A percentile compares a stretch with the other conserved stretches of the same genome.
These are phyloP conservation scores for Ceratobasidium sp. DNA, from an alignment of 1,284 basidiomycete species.

Conservation along the genomic window DNA sequence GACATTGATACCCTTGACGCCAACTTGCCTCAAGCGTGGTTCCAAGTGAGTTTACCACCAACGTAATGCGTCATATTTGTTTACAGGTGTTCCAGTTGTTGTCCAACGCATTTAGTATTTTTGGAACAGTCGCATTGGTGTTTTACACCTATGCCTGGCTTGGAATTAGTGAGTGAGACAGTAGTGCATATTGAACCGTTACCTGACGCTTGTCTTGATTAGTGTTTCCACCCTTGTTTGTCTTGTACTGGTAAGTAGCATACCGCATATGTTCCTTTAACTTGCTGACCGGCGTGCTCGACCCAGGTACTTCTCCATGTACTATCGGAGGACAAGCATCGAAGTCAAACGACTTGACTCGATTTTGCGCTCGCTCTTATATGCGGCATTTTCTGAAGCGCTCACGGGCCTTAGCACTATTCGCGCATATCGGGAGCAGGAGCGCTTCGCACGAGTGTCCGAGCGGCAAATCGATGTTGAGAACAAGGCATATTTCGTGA, in stretches of 20 bases:
- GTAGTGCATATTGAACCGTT: background rate
- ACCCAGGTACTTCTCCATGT: slow-evolving; percentile 60
- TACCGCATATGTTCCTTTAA: slow-evolving; percentile 38
- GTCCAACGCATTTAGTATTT: slow-evolving; percentile 64
- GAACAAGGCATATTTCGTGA: slow-evolving; percentile 86
- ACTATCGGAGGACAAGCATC: slow-evolving; percentile 71
- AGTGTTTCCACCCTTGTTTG: slow-evolving; percentile 61
- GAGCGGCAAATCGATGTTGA: slow-evolving; percentile 71
- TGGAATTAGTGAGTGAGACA: slow-evolving; percentile 57
- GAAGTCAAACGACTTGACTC: slow-evolving; percentile 81
- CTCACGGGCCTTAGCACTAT: slow-evolving; percentile 75
- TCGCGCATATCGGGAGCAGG: slow-evolving; percentile 70
- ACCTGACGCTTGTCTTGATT: slow-evolving; percentile 51
- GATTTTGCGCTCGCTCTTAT: slow-evolving; percentile 74
- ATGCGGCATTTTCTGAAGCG: slow-evolving; percentile 72
- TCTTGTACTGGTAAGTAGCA: slow-evolving; percentile 50
- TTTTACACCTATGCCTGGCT: slow-evolving; percentile 76
- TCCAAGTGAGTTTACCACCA: slow-evolving; percentile 50
- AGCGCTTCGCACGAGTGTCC: slow-evolving; percentile 53
- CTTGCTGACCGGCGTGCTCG: slow-evolving; percentile 53
- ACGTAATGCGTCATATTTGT: slow-evolving; percentile 11
- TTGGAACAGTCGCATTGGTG: slow-evolving; percentile 71
- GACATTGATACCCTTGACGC: slow-evolving; percentile 64
- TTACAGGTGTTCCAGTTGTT: slow-evolving; percentile 59
- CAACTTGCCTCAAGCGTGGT: slow-evolving; percentile 56